Evolutionary conservation across 2,329 filamentous ascomycete species (phyloP), one percentile per base, ranked within the genome.

Genomic region (Colletotrichum musicola): DNA sequence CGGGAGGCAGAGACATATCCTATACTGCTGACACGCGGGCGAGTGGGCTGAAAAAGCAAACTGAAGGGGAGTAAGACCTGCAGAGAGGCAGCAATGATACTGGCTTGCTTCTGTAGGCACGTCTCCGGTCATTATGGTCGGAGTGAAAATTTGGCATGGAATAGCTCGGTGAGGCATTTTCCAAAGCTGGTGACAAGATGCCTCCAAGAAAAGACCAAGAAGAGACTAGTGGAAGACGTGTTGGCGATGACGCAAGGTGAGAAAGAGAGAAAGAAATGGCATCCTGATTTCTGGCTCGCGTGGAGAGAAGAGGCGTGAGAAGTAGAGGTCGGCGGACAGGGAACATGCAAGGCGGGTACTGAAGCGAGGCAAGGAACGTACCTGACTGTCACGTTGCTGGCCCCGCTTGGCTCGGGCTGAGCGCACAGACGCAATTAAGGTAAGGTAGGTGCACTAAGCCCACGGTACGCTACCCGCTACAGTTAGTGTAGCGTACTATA

Each of bases 201-300:
- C 30, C 38, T 47, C 38, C 59, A 62, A 62, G 59, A 46, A 51
- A 20, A 25, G 42, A 20, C 6, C 30, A 25, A 46, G 40, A 20
- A 35, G 25, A 10, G n/a, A 22, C 49, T 54, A 62, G 40, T 14
- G 54, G 49, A 25, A 35, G 40, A 35, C 7, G 49, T n/a, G 16
- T 27, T 54, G 49, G n/a, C 38, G 22, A 62, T 62, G 59, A 62
- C 59, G 59, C 59, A 62, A 62, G 57, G 46, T 14, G 35, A 51
- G 47, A 16, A 38, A 4, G 27, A 40, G 9, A 46, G 49, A 50
- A 35, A 54, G 59, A 49, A 54, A 62, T 16, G 6, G 16, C 16
- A 16, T n/a, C 16, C 16, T 7, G 44, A 9, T n/a, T 46, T 18
- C 35, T 25, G 49, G 49, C 50, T 10, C n/a, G 38, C 13, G 22